Evolutionary conservation across 495 filamentous ascomycete genomes (phyloP).

Genomic region (Penicillium malachiteum): DNA sequence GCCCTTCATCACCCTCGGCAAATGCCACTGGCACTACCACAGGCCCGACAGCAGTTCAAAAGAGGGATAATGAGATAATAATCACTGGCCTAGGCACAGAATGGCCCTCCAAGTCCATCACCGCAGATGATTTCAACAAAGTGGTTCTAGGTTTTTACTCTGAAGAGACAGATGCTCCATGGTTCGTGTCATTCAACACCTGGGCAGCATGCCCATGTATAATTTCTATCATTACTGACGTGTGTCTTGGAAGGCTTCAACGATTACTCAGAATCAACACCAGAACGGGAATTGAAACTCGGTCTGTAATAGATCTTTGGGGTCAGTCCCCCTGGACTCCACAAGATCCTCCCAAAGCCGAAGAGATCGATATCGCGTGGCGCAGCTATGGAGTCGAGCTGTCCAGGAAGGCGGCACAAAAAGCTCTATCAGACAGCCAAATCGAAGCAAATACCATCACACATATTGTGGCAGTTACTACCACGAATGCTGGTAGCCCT

Average conservation of each 20-base stretch:
- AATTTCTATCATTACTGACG: background rate
- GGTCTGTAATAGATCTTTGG: slow-evolving; percentile 56
- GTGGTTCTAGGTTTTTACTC: background rate
- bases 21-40: background rate
- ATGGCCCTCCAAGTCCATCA: background rate
- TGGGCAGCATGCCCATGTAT: background rate
- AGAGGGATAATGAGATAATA: background rate
- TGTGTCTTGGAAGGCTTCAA: slow-evolving; percentile 23
- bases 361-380: slow-evolving; percentile 53
- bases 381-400: slow-evolving; percentile 58
- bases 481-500: slow-evolving; percentile 66
- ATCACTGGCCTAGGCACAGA: background rate
- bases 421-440: slow-evolving; percentile 55
- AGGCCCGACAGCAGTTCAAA: background rate
- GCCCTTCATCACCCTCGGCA: background rate
- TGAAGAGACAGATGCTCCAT: background rate
- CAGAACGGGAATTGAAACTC: slow-evolving; percentile 61
- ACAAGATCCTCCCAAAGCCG: slow-evolving; percentile 52
- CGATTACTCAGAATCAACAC: slow-evolving; percentile 62
- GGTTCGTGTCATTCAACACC: background rate
- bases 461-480: slow-evolving; percentile 65
- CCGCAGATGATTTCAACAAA: background rate
- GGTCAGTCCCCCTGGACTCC: slow-evolving; percentile 47
- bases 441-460: slow-evolving; percentile 53
- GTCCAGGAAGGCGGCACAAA: slow-evolving; percentile 54